Percentiles rank a stretch among this genome's conserved stretches.
Evolutionary conservation across 495 filamentous ascomycete species (phyloP).

Genomic region (Cercophora newfieldiana): DNA sequence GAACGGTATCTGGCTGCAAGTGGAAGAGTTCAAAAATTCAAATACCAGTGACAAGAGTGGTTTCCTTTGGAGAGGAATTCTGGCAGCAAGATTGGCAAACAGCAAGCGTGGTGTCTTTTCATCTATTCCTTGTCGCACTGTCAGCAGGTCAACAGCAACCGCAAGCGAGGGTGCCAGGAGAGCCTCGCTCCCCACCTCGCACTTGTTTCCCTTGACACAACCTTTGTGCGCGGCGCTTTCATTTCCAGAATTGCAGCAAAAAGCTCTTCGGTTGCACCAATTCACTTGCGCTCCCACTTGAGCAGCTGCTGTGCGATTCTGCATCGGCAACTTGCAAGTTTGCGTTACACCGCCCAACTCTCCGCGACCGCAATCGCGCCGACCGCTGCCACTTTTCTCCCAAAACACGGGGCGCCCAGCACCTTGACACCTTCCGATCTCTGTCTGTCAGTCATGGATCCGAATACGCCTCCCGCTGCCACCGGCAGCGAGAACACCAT

Average conservation of each 20-base stretch:
- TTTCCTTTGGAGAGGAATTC: no score
- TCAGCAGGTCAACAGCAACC: neutral
- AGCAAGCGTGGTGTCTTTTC: constrained; percentile 37
- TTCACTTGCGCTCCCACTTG: neutral
- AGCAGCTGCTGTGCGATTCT: neutral
- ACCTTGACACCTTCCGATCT: neutral
- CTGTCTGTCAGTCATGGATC: neutral
- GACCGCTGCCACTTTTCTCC: neutral
- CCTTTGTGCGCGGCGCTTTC: neutral
- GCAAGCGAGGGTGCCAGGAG: neutral
- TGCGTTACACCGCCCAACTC: neutral
- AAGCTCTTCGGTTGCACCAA: neutral
- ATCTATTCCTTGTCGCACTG: neutral
- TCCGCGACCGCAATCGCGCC: neutral
- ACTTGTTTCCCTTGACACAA: neutral
- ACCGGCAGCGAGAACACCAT: neutral
- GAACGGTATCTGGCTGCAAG: no score
- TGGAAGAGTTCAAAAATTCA: no score
- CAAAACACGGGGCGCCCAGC: neutral
- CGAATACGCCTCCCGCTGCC: neutral
- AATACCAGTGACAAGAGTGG: no score
- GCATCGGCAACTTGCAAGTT: neutral
- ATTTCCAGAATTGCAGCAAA: neutral
- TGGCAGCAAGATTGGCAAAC: no score
- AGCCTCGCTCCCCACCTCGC: neutral